Base-by-base conservation (phyloP, 2,329 filamentous ascomycete genomes). In the Colletotrichum somersetense region DNA sequence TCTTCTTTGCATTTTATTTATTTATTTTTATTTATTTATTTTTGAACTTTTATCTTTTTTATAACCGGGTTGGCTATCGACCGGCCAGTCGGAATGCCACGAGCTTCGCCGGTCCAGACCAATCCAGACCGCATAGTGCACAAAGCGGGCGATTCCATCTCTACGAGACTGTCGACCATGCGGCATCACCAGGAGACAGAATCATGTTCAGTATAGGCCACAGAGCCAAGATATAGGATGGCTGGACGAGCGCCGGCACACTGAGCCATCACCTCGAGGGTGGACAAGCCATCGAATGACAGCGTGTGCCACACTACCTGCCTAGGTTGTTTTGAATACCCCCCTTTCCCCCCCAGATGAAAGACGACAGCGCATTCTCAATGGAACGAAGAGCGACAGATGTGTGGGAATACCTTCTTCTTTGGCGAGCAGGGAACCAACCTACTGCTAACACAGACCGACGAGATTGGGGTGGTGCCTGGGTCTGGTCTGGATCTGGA, bases 71-170 rank as follows among this genome's bases (percentile, higher is more conserved):
- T 8, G 46, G 61, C 16, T 14, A n/a, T 35, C 44, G 62, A 40
- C 48, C 16, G 18, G 18, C 48, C 46, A 53, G 26, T 66, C 68
- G 69, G 59, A 59, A 55, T 68, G 46, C 33, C 18, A 30, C n/a
- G 38, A 46, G 44, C 53, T 68, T 20, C 53, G 26, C 14, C 44
- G 53, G 66, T 61, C 62, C 52, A 48, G 59, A 64, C 66, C 55
- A 66, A 64, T 69, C 55, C 66, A 56, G 66, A 55, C 69, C 66
- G n/a, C 26, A 7, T 46, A 35, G 69, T 61, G 69, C 66, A 56
- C 66, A 61, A 62, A 61, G 69, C 69, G 66, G 53, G 52, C 23
- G 12, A 18, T 38, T 18, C 35, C 59, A 23, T 46, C 52, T 38
- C 52, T 33, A 52, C 16, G 20, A 30, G 16, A 38, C 12, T 50